Conservation (phyloP, 164 flowering plant species). For the Litsea cubeba region DNA sequence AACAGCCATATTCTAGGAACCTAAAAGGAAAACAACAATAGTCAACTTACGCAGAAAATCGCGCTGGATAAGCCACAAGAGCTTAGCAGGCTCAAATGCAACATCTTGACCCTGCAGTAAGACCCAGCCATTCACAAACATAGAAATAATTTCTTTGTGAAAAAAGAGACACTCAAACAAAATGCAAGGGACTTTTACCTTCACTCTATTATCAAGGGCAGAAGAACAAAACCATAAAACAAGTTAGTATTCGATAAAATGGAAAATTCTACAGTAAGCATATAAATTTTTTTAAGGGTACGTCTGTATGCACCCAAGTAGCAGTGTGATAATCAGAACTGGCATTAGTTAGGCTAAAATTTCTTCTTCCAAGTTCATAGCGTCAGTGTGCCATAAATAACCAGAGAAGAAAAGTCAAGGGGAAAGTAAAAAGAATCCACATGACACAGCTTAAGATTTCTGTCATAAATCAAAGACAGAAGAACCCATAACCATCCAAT, state of each 20-base stretch:
- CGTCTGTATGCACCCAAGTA: neutral
- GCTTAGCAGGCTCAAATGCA: slow-evolving; percentile 97
- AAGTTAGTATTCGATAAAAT: slow-evolving; percentile 30
- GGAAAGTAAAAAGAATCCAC: neutral
- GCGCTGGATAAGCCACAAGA: slow-evolving; percentile 98
- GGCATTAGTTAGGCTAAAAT: neutral
- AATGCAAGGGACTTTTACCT: slow-evolving; percentile 47
- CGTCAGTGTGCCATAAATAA: neutral
- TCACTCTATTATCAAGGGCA: slow-evolving; percentile 54
- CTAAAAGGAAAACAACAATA: too few relatives aligned
- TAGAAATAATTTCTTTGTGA: slow-evolving; percentile 1
- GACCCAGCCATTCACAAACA: slow-evolving; percentile 11
- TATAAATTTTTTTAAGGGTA: neutral
- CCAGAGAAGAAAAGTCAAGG: too few relatives aligned
- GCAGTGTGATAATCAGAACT: neutral
- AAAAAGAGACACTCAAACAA: neutral
- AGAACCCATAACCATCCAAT: neutral
- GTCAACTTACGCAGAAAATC: slow-evolving; percentile 92
- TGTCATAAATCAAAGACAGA: neutral
- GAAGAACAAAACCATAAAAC: slow-evolving; percentile 20
- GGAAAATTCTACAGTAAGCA: neutral
- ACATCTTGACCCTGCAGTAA: slow-evolving; percentile 89
- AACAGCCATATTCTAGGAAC: neutral
- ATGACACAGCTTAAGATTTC: neutral
- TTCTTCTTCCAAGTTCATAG: neutral